phyloP scores from a whole-genome alignment of 2,329 filamentous ascomycete genomes.

The Periconia macrospinosa region DNA sequence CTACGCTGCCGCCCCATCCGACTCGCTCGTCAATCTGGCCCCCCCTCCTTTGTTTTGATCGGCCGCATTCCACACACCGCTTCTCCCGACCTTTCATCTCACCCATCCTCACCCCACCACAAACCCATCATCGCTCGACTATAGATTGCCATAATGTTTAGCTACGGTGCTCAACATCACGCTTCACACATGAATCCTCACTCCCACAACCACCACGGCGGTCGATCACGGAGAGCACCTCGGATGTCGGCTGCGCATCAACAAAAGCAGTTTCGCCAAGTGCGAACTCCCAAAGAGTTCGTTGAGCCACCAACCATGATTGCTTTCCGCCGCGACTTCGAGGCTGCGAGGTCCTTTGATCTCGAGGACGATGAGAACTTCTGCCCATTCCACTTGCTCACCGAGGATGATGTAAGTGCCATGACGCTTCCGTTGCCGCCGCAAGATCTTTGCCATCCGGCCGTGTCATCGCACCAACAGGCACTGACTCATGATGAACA shows the following conservation, averaged over 20 bases:
- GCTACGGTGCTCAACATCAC: constrained; percentile 52
- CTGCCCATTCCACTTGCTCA: constrained; percentile 82
- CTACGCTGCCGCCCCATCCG: constrained; percentile 9
- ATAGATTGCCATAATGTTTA: constrained; percentile 49
- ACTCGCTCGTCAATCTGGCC: constrained; percentile 2
- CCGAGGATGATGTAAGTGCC: constrained; percentile 80
- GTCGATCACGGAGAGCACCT: constrained; percentile 82
- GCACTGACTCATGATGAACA: constrained; percentile 51
- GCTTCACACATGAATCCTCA: constrained; percentile 54
- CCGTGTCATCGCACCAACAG: constrained; percentile 23
- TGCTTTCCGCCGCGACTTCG: constrained; percentile 83
- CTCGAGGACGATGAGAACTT: constrained; percentile 96
- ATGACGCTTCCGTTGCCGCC: constrained; percentile 15
- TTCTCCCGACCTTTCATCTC: constrained; percentile 3
- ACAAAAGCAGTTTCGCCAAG: constrained; percentile 84
- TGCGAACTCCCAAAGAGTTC: constrained; percentile 80
- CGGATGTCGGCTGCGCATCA: constrained; percentile 80
- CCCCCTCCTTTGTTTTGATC: constrained; percentile 26
- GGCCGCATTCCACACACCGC: constrained; percentile 10
- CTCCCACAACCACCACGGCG: constrained; percentile 78
- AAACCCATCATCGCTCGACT: constrained; percentile 18
- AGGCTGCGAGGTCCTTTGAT: constrained; percentile 90
- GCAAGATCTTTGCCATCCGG: constrained; percentile 24
- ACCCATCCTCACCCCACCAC: constrained; percentile 18
- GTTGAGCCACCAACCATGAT: constrained; percentile 75